Evolutionary conservation across 495 filamentous ascomycete species (phyloP).

Genomic region (Neurospora terricola): DNA sequence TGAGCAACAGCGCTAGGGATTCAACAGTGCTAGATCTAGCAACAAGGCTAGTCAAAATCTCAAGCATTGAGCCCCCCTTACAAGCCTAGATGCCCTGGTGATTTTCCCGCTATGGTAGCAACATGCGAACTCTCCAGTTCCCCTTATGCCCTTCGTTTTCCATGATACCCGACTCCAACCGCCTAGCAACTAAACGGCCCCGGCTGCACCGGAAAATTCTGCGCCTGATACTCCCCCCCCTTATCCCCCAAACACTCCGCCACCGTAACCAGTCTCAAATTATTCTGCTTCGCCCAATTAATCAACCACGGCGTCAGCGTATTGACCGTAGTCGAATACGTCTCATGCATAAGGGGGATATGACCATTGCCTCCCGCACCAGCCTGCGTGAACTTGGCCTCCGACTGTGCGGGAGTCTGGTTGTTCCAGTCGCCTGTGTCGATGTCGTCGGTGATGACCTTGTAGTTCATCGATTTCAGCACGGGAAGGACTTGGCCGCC

Average conservation of each 20-base stretch:
- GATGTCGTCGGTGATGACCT: constrained; percentile 45
- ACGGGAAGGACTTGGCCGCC: constrained; percentile 31
- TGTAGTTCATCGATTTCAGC: constrained; percentile 40
- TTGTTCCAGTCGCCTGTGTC: constrained; percentile 47
- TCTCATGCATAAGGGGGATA: constrained; percentile 49
- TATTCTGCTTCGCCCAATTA: constrained; percentile 42
- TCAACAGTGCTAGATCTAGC: too few relatives aligned
- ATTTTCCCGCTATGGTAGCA: too few relatives aligned
- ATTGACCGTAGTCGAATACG: constrained; percentile 36
- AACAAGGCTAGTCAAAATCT: too few relatives aligned
- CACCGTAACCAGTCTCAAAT: constrained; percentile 44
- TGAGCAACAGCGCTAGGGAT: too few relatives aligned
- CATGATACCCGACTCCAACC: background rate
- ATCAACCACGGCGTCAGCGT: constrained; percentile 42
- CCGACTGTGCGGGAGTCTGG: constrained; percentile 30
- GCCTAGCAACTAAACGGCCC: constrained; percentile 15
- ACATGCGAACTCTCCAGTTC: background rate
- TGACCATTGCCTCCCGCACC: constrained; percentile 40
- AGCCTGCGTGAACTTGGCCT: constrained; percentile 33
- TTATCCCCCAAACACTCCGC: constrained; percentile 42
- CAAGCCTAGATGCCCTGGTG: too few relatives aligned
- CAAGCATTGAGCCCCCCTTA: too few relatives aligned
- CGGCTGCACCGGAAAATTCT: constrained; percentile 23
- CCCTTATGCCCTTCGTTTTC: background rate
- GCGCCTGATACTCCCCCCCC: constrained; percentile 33